Evolutionary conservation across 495 filamentous ascomycete species (phyloP), one percentile per base, ranked within the genome.

Genomic region (Apiosordaria backusii): DNA sequence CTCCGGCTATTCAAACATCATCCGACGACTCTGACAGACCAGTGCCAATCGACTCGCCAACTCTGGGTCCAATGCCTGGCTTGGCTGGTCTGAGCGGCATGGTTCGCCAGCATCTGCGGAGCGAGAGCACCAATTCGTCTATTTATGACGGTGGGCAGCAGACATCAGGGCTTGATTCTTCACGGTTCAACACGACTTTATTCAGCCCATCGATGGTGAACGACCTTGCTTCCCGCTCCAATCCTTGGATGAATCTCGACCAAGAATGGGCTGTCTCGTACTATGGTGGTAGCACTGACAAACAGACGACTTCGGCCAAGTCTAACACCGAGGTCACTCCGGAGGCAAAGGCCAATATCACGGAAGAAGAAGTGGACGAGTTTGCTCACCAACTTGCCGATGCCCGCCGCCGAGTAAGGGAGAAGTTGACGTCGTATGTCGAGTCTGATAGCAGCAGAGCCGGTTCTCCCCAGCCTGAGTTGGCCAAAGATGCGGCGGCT

Each of bases 31-130:
- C 76, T 0, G 69, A 71, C 21, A 70, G 73, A 4, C 15, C 61
- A 19, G 77, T 78, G 7, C 76, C 79, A 2, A 71, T 66, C 18
- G 92, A 97, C 72, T 97, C 93, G 0, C 93, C 94, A 1, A 96
- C 92, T 13, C 77, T 97, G 3, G 89, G 89, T 10, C n/a, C 52
- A 55, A 22, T n/a, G 9, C 52, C 22, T 5, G 52, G n/a, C 52
- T 23, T 23, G 0, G 77, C 87, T 60, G 91, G 90, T 15, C 81
- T 97, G 21, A 92, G 88, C 72, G 90, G 90, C 21, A 84, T 97
- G 76, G 88, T 97, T 50, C 89, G 89, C 29, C 88, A 92, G 64
- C 96, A 98, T 77, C 83, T 99, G 16, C 89, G 95, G 23, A 86
- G 86, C 16, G 86, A 90, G 61, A 98, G 95, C 77, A 89, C 89